These are phyloP conservation scores for Senna siamea DNA, from an alignment of 306 rosid genomes.

Conservation along the genomic window DNA sequence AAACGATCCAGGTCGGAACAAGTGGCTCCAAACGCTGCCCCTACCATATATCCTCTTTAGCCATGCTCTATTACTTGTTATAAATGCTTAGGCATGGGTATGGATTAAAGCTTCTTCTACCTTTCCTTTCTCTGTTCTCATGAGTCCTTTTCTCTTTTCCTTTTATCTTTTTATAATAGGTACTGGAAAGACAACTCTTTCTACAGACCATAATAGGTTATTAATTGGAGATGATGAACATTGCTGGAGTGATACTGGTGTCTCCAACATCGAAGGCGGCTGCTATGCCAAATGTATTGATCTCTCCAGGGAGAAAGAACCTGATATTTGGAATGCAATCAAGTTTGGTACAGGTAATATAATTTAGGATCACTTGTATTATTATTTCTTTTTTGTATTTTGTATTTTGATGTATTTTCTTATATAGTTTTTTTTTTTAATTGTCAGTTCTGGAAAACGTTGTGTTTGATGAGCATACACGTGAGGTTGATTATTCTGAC, in stretches of 20 bases:
- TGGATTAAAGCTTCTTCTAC: slow-evolving; percentile 18
- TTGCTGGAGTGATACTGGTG: slow-evolving; percentile 84
- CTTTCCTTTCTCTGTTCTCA: neutral
- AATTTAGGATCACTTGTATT: neutral
- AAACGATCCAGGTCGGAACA: neutral
- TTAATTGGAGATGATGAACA: slow-evolving; percentile 93
- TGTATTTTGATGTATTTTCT: neutral
- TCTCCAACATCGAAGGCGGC: slow-evolving; percentile 94
- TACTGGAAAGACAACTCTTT: slow-evolving; percentile 86
- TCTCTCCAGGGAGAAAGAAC: slow-evolving; percentile 79
- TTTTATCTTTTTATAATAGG: slow-evolving; percentile 48
- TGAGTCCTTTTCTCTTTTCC: neutral
- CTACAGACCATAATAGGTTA: slow-evolving; percentile 78
- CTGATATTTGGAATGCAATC: slow-evolving; percentile 91
- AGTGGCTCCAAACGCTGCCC: neutral
- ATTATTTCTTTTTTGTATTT: slow-evolving; percentile 14
- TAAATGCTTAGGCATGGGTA: neutral
- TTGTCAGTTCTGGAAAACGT: slow-evolving; percentile 79
- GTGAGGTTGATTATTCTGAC: slow-evolving; percentile 76
- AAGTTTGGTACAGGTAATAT: slow-evolving; percentile 84
- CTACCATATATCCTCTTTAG: slow-evolving; percentile 31
- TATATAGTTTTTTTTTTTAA: neutral
- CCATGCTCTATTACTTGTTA: slow-evolving; percentile 29
- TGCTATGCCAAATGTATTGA: slow-evolving; percentile 95
- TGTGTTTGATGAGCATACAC: slow-evolving; percentile 73